A percentile compares a stretch with the other conserved stretches of the same genome.
Evolutionary conservation across 768 basidiomycete species (phyloP).

Genomic region (Rubroboletus satanas): DNA sequence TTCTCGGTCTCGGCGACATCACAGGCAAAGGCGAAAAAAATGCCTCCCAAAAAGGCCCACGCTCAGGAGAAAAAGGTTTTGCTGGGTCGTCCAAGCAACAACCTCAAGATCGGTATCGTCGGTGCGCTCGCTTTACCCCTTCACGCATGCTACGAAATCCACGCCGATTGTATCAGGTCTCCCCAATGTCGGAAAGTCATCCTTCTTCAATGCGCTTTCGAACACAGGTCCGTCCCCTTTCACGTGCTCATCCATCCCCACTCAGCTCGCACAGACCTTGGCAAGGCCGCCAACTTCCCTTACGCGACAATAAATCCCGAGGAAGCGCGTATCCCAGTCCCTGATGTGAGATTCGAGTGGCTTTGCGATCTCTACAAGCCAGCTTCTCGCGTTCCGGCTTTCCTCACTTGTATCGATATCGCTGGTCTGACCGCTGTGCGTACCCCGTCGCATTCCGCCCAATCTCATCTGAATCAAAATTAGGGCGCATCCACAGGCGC

Average conservation of each 20-base stretch:
- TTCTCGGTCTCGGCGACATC: constrained; percentile 39
- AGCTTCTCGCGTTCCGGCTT: constrained; percentile 80
- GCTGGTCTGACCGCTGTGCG: constrained; percentile 91
- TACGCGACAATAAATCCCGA: constrained; percentile 94
- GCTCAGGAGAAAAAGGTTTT: constrained; percentile 77
- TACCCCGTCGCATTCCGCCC: constrained; percentile 7
- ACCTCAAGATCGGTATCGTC: constrained; percentile 98
- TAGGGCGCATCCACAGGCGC: constrained; percentile 97
- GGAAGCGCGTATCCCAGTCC: constrained; percentile 94
- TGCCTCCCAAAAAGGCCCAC: constrained; percentile 88
- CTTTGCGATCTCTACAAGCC: constrained; percentile 90
- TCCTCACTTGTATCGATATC: constrained; percentile 97
- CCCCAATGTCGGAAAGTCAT: constrained; percentile 97
- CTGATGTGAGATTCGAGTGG: constrained; percentile 93
- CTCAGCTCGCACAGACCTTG: constrained; percentile 55
- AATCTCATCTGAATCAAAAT: constrained; percentile 16
- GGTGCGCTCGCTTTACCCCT: constrained; percentile 50
- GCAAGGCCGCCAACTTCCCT: constrained; percentile 96
- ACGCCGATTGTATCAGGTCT: constrained; percentile 49
- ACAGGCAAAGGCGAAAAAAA: constrained; percentile 53
- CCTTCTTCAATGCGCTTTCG: constrained; percentile 97
- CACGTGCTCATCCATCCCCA: background rate
- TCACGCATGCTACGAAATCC: background rate
- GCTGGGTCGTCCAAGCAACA: constrained; percentile 91
- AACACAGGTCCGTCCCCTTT: constrained; percentile 62